These are phyloP conservation scores for Spergularia bocconei DNA, from an alignment of 148 eudicot species.

Conservation along the genomic window DNA sequence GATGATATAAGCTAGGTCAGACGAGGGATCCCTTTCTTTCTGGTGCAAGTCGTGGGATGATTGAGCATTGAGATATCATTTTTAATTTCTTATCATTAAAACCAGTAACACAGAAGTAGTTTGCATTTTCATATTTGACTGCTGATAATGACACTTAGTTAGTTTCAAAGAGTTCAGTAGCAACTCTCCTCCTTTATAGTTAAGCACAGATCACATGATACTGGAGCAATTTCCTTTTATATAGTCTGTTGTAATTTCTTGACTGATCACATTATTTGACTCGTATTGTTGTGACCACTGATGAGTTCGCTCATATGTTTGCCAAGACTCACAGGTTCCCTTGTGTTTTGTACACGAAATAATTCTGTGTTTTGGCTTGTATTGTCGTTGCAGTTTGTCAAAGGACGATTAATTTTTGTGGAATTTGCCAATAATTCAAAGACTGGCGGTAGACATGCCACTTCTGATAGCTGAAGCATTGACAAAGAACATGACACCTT, in stretches of 20 bases:
- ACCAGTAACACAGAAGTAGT: too few relatives aligned
- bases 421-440: slow-evolving; percentile 37
- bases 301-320: not conserved
- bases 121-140: too few relatives aligned
- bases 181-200: too few relatives aligned
- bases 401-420: slow-evolving; percentile 57
- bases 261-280: not conserved
- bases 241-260: not conserved
- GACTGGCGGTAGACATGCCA: slow-evolving; percentile 17
- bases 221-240: too few relatives aligned
- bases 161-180: too few relatives aligned
- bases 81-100: too few relatives aligned
- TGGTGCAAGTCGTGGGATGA: too few relatives aligned
- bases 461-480: not conserved
- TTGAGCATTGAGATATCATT: too few relatives aligned
- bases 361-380: not conserved
- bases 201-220: too few relatives aligned
- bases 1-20: not conserved
- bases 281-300: not conserved
- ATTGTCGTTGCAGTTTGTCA: slow-evolving; percentile 45
- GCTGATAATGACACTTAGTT: too few relatives aligned
- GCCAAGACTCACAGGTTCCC: not conserved
- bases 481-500: not conserved
- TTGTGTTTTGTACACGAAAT: not conserved
- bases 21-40: too few relatives aligned